Evolutionary conservation across 257 asterid genomes (phyloP), one percentile per base, ranked within the genome.

Genomic region (Solanum bulbocastanum): DNA sequence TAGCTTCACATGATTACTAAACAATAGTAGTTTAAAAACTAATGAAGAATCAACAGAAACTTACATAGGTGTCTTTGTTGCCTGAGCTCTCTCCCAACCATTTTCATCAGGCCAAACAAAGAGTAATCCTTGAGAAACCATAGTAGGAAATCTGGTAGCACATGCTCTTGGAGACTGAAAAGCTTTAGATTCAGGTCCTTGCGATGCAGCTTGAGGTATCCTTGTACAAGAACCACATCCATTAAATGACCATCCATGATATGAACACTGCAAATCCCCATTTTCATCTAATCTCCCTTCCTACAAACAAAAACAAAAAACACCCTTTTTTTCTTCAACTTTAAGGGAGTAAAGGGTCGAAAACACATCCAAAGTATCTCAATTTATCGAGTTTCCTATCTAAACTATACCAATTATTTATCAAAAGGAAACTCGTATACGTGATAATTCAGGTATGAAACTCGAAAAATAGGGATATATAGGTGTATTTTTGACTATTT

Each of bases 21-120:
- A 84, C 46, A 62, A 84, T 83, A 33, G 35, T 52, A 27, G 71
- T 83, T 83, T 10, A 25, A 15, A 62, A 22, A 66, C 39, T 49
- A 58, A 1, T 23, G 4, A 25, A 33, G 58, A 83, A 71, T 33
- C 79, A 88, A 22, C 79, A 58, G 44, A 86, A 76, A 49, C 76
- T 86, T 93, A 96, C 99, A 89, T 93, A 6, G 99, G 98, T 27
- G 99, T 98, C 52, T 76, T 84, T 66, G 98, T 94, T 88, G 95
- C 95, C 83, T 91, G 93, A 89, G 99, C 98, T 91, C 94, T 92
- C 90, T 97, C 99, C 95, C 94, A 96, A 9, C 98, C 99, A 89
- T 96, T 95, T 89, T 95, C 98, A 91, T 94, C 98, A 58, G 99
- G 99, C 99, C 99, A 97, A 83, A 96, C 98, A 91, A 96, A 97